Evolutionary conservation across 202 grass and related monocot species (phyloP), one percentile per base, ranked within the genome.

Genomic region (Schoenoplectus triqueter): DNA sequence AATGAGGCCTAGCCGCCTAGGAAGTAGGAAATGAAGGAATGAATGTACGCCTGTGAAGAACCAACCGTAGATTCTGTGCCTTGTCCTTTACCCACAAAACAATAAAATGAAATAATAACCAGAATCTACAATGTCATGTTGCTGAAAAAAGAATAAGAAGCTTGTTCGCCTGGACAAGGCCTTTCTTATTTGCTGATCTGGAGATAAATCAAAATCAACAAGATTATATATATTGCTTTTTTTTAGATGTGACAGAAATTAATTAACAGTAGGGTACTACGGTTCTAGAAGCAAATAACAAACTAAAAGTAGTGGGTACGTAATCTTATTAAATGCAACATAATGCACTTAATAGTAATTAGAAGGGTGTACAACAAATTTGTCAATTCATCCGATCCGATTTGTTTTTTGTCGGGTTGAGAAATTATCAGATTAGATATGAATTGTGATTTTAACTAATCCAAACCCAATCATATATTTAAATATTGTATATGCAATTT

Each of bases 21-120:
- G 21, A 56, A 54, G 2, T 47, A 74, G n/a, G 15, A 20, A 55
- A 64, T 80, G 54, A 42, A 42, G 54, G 31, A 55, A 82, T 66
- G 63, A 82, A 82, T 83, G 81, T 70, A 57, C 81, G 48, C 17
- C 44, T 83, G 46, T 69, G 80, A 70, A n/a, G 13, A 66, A 66
- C 80, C 64, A 66, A 82, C 80, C 80, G 50, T 70, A 83, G 80
- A 83, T 83, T 83, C 48, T 67, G 81, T 83, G 51, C 48, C 20
- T 83, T 69, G 49, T 69, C 49, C 13, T 55, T 83, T 83, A 83
- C 64, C 50, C 14, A 83, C 31, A 67, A 83, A 78, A 83, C 66
- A 69, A 68, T 48, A 5, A 21, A 54, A 68, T 31, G 3, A 82
- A 39, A 54, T 49, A 55, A 69, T 52, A 31, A 52, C 41, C 66